These are phyloP conservation scores for Chondrus crispus DNA, from an alignment of 23 red algal genomes.

Conservation along the genomic window DNA sequence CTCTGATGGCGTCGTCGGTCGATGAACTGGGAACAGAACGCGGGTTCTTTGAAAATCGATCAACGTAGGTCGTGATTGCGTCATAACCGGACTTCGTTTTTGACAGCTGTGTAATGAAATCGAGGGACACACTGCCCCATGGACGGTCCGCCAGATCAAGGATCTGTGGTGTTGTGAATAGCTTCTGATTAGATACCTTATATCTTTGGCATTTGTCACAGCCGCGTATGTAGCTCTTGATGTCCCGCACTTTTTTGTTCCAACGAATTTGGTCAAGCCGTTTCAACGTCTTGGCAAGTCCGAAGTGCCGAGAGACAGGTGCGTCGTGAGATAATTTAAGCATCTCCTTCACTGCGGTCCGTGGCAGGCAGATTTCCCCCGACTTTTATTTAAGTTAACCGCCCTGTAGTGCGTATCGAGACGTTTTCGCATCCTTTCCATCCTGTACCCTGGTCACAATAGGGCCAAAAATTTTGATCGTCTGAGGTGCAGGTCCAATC, in stretches of 20 bases:
- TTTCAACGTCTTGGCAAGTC: not conserved
- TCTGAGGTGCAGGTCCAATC: no score
- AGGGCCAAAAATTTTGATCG: no score
- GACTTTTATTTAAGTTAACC: no score
- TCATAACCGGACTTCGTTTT: not conserved
- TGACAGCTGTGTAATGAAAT: not conserved
- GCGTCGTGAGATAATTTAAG: not conserved
- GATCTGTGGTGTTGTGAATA: not conserved
- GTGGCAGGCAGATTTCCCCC: not conserved
- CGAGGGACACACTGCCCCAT: not conserved
- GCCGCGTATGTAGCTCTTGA: not conserved
- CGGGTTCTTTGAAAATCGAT: not conserved
- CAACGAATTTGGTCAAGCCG: not conserved
- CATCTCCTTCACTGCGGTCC: not conserved
- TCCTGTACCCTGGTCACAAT: no score
- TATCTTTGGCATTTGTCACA: not conserved
- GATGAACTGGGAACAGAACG: not conserved
- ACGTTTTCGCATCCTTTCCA: no score
- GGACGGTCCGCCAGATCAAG: not conserved
- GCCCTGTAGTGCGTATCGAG: no score
- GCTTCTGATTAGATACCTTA: not conserved
- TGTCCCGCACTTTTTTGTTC: not conserved
- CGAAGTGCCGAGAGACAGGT: not conserved
- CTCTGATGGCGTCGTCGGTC: not conserved
- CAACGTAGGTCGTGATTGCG: not conserved